Evolutionary conservation across 2,329 filamentous ascomycete species (phyloP).

Genomic region (Verticillium albo-atrum): DNA sequence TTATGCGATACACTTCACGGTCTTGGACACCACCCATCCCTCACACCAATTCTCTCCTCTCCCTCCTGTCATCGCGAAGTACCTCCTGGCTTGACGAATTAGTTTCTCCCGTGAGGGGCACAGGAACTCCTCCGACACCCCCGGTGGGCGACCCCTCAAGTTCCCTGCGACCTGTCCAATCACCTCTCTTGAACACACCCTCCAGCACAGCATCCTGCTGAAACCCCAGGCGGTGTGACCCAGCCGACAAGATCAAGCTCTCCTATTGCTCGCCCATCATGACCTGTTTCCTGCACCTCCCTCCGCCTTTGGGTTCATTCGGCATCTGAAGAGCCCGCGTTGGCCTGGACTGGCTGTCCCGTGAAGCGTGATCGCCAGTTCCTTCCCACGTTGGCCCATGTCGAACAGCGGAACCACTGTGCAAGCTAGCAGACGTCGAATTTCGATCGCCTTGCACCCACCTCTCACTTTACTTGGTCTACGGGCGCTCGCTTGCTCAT

Average conservation of each 20-base stretch:
- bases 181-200: background rate
- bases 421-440: background rate
- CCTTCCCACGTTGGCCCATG: background rate
- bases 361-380: background rate
- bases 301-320: background rate
- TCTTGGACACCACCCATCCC: background rate
- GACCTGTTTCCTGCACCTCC: background rate
- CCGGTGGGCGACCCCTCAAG: background rate
- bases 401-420: background rate
- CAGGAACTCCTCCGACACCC: background rate
- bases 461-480: too few species aligned
- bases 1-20: background rate
- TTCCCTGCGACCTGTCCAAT: background rate
- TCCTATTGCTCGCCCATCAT: background rate
- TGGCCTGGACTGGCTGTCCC: background rate
- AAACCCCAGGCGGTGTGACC: background rate
- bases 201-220: background rate
- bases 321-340: background rate
- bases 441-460: background rate
- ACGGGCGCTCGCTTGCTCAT: background rate
- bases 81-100: background rate
- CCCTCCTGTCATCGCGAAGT: too few species aligned
- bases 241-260: background rate
- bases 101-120: background rate
- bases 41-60: too few species aligned